A percentile compares a stretch with the other conserved stretches of the same genome.
Evolutionary conservation across 306 rosid genomes (phyloP).

Genomic region (Dryas alaskensis): DNA sequence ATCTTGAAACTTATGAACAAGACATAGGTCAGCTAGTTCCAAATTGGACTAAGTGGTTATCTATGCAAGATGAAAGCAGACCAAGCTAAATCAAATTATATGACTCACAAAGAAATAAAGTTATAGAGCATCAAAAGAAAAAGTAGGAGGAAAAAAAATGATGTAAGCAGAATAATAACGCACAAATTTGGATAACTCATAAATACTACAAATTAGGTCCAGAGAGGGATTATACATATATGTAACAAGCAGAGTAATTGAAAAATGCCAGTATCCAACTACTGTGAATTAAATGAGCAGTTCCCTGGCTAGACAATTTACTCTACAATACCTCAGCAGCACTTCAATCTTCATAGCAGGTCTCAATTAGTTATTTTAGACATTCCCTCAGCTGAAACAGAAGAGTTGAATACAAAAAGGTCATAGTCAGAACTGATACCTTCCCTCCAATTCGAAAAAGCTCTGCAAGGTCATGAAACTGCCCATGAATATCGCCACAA

Average conservation of each 20-base stretch:
- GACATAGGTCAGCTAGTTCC: background rate
- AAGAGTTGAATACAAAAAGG: slow-evolving; percentile 32
- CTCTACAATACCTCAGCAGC: slow-evolving; percentile 31
- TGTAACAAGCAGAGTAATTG: background rate
- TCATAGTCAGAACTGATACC: slow-evolving; percentile 57
- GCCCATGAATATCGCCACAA: slow-evolving; percentile 99
- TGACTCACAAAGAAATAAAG: background rate
- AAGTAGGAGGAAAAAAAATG: background rate
- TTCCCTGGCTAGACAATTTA: slow-evolving; percentile 34
- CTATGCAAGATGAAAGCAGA: slow-evolving; percentile 2
- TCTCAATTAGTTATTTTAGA: slow-evolving; percentile 44
- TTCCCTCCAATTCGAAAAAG: slow-evolving; percentile 98
- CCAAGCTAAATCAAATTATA: background rate
- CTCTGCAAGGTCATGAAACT: slow-evolving; percentile 98
- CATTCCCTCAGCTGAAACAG: slow-evolving; percentile 41
- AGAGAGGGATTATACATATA: background rate
- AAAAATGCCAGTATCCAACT: background rate
- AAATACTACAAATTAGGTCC: background rate
- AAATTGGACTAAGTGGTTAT: background rate
- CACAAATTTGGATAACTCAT: background rate
- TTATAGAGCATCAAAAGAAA: background rate
- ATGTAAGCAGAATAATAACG: background rate
- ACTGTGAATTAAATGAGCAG: slow-evolving; percentile 24
- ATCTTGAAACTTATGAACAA: background rate
- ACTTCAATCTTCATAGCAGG: slow-evolving; percentile 42